Conservation (phyloP, 495 filamentous ascomycete species). For the Penicillium fimorum region DNA sequence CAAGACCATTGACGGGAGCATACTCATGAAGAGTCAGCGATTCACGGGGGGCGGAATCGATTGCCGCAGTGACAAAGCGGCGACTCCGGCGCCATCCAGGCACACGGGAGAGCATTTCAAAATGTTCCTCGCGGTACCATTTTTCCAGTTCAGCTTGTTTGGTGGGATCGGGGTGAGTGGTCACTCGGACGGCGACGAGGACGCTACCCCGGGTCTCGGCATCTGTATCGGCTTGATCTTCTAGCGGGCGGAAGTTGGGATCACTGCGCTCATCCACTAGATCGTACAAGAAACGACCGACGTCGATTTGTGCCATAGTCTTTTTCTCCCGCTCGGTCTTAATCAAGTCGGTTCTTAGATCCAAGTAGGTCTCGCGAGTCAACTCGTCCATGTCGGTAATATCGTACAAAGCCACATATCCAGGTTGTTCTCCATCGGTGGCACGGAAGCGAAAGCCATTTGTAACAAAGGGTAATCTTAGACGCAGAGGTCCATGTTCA, state of each 20-base stretch:
- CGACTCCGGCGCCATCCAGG: slow-evolving; percentile 74
- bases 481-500: slow-evolving; percentile 76
- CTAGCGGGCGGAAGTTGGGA: slow-evolving; percentile 54
- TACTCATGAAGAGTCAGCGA: slow-evolving; percentile 71
- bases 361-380: slow-evolving; percentile 62
- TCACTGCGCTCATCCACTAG: slow-evolving; percentile 53
- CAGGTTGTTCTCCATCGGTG: slow-evolving; percentile 55
- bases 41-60: slow-evolving; percentile 52
- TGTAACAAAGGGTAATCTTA: slow-evolving; percentile 67
- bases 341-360: slow-evolving; percentile 60
- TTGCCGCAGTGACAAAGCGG: slow-evolving; percentile 57
- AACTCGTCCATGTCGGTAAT: slow-evolving; percentile 70
- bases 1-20: slow-evolving; percentile 59
- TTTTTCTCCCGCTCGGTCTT: slow-evolving; percentile 70
- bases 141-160: slow-evolving; percentile 56
- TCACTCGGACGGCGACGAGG: slow-evolving; percentile 59
- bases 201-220: slow-evolving; percentile 55
- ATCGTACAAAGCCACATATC: slow-evolving; percentile 78
- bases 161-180: slow-evolving; percentile 49
- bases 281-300: slow-evolving; percentile 68
- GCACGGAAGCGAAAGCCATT: slow-evolving; percentile 79
- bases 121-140: slow-evolving; percentile 74
- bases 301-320: slow-evolving; percentile 71
- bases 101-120: slow-evolving; percentile 65
- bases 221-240: slow-evolving; percentile 55